phyloP scores from a whole-genome alignment of 176 grass and related monocot genomes.

The Leersia perrieri region DNA sequence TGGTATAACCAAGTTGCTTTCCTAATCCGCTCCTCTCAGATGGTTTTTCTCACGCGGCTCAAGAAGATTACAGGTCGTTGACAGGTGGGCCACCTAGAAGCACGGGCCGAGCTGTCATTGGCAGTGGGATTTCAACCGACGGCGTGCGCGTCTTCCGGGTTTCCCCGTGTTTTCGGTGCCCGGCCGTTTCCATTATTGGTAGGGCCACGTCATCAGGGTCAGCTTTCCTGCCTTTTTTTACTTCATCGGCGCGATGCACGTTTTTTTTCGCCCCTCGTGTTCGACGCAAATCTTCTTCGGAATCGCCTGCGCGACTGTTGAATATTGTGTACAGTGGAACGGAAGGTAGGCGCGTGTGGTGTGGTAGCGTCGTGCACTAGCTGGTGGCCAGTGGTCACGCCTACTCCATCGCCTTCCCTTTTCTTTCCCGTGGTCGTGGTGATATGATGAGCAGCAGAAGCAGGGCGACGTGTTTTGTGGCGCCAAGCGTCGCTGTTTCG shows the following conservation, averaged over 20 bases:
- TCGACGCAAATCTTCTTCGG: conserved; percentile 13
- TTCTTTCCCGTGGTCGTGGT: background rate
- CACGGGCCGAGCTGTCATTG: background rate
- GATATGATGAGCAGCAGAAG: background rate
- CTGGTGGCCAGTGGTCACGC: background rate
- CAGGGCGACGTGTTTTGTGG: background rate
- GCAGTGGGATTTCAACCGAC: too few species aligned
- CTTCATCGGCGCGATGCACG: background rate
- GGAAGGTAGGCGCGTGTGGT: background rate
- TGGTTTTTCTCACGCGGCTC: background rate
- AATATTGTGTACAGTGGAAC: background rate
- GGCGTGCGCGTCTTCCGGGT: background rate
- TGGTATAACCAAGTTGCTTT: background rate
- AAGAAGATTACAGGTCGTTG: background rate
- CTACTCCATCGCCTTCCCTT: background rate
- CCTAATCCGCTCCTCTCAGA: background rate
- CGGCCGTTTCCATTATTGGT: conserved; percentile 38
- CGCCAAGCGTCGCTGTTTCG: conserved; percentile 22
- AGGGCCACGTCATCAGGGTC: conserved; percentile 1
- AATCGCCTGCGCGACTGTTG: background rate
- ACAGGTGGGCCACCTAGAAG: background rate
- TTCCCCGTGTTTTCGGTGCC: background rate
- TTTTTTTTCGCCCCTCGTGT: background rate
- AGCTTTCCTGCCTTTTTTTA: background rate
- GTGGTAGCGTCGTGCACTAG: background rate